Conservation (phyloP, 2,329 filamentous ascomycete genomes). For the Cladorrhinum sp. region DNA sequence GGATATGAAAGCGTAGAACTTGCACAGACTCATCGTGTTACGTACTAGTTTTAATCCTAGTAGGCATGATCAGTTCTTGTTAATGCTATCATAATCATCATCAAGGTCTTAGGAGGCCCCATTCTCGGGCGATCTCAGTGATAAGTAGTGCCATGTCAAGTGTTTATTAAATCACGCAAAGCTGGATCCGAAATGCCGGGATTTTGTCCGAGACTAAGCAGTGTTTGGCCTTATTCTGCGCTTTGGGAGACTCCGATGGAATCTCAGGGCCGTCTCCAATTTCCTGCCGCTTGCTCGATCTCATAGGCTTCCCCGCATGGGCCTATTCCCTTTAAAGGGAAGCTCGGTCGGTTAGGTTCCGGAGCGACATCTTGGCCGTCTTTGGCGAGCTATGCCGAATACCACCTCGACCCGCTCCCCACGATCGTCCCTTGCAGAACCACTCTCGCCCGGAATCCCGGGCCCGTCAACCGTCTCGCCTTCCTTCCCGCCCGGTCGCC, state of each 20-base stretch:
- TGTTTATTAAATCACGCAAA: constrained; percentile 8
- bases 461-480: background rate
- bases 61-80: too few relatives aligned
- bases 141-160: background rate
- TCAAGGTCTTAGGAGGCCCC: too few relatives aligned
- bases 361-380: background rate
- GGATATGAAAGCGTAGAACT: too few relatives aligned
- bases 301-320: constrained; percentile 6
- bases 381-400: background rate
- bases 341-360: constrained; percentile 1
- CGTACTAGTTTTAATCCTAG: too few relatives aligned
- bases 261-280: too few relatives aligned
- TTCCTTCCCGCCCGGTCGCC: background rate
- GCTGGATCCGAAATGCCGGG: constrained; percentile 4
- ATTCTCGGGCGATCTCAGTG: background rate
- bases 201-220: background rate
- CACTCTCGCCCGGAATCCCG: constrained; percentile 6
- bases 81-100: too few relatives aligned
- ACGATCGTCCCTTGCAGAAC: background rate
- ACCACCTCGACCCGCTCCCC: background rate
- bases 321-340: background rate
- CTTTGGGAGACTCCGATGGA: too few relatives aligned
- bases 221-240: background rate
- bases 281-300: background rate
- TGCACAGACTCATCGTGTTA: too few relatives aligned